phyloP scores from a whole-genome alignment of 2,329 filamentous ascomycete species.

The Beauveria scarabaeidicola region DNA sequence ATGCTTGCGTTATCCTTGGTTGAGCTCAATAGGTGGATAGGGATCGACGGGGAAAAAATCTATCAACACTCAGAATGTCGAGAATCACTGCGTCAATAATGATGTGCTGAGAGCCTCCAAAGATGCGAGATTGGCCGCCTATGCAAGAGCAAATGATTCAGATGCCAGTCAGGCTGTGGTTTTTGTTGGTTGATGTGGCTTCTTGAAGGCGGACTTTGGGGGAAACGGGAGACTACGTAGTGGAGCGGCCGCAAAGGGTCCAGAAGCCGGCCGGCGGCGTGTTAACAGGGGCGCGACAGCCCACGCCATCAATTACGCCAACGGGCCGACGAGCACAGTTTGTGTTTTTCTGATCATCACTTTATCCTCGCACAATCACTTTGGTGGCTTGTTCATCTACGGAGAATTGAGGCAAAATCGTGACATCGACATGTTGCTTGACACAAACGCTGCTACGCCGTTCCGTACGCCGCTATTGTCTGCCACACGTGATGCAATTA shows the following conservation, averaged over 20 bases:
- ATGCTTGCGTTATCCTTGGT: not conserved
- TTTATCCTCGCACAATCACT: not conserved
- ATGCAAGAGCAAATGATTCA: constrained; percentile 3
- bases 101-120: not conserved
- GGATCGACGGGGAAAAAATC: not conserved
- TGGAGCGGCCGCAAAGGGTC: constrained; percentile 9
- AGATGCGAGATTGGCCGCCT: not conserved
- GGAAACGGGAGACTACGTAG: not conserved
- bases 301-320: not conserved
- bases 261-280: constrained; percentile 3
- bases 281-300: constrained; percentile 3
- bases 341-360: not conserved
- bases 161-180: not conserved
- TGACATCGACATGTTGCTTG: not conserved
- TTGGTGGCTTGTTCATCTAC: not conserved
- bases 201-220: constrained; percentile 10
- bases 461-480: not conserved
- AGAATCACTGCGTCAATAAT: not conserved
- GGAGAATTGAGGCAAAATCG: no score
- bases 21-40: not conserved
- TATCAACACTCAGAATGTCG: not conserved
- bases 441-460: not conserved
- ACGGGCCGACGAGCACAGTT: not conserved
- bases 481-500: not conserved
- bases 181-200: constrained; percentile 12